A percentile compares a stretch with the other conserved stretches of the same genome.
Evolutionary conservation across 2,329 filamentous ascomycete genomes (phyloP).

Genomic region (Cryoendolithus antarcticus): DNA sequence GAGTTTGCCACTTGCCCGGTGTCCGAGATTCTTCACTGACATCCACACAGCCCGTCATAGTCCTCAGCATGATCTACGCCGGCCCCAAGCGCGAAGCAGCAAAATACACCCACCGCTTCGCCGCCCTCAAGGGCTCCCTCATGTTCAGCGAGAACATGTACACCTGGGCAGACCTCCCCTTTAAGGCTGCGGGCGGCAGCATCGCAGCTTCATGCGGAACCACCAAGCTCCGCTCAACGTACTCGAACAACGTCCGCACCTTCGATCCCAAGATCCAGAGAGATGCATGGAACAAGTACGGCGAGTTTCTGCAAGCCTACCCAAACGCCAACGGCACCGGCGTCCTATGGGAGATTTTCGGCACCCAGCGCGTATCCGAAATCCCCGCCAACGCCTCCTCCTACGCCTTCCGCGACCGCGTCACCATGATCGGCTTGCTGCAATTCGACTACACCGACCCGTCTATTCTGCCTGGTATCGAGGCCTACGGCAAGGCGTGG

Average conservation of each 20-base stretch:
- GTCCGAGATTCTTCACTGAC: background rate
- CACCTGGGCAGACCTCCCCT: background rate
- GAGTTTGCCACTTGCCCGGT: background rate
- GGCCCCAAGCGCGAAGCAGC: background rate
- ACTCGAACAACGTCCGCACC: slow-evolving; percentile 2
- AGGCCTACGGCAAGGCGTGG: slow-evolving; percentile 2
- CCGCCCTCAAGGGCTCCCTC: background rate
- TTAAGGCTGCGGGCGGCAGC: background rate
- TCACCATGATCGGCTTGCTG: background rate
- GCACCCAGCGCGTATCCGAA: background rate
- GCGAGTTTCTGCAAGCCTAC: slow-evolving; percentile 1
- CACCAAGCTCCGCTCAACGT: background rate
- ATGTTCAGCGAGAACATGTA: background rate
- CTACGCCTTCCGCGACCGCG: background rate
- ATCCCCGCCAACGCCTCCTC: background rate
- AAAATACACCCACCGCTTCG: background rate
- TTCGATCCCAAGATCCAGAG: slow-evolving; percentile 4
- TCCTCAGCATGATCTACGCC: slow-evolving; percentile 1
- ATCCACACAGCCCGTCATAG: background rate
- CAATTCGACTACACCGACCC: slow-evolving; percentile 1
- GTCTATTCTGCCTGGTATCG: slow-evolving; percentile 1
- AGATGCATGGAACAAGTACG: slow-evolving; percentile 1
- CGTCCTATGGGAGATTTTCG: background rate
- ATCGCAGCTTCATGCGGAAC: background rate
- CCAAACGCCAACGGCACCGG: slow-evolving; percentile 1